phyloP scores from a whole-genome alignment of 1,139 yeast species.

The Suhomyces guaymorum region DNA sequence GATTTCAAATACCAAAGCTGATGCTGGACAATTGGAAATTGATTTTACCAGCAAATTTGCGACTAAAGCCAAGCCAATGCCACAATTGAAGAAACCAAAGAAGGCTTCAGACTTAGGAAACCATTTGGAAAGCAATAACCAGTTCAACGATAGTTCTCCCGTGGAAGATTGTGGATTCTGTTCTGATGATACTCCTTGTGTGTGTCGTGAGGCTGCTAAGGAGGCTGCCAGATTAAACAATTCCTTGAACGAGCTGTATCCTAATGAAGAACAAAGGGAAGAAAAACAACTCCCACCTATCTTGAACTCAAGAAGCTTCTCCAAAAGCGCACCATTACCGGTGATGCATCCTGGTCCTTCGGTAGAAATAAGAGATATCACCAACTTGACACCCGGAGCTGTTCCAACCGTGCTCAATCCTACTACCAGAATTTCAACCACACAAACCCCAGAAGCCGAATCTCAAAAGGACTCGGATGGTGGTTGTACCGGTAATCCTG shows the following conservation, averaged over 20 bases:
- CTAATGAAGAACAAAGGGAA: conserved; percentile 19
- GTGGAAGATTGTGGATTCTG: conserved; percentile 91
- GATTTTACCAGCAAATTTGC: conserved; percentile 57
- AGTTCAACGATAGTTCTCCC: conserved; percentile 49
- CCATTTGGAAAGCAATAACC: conserved; percentile 8
- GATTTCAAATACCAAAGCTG: conserved; percentile 6
- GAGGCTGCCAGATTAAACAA: conserved; percentile 48
- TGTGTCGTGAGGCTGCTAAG: conserved; percentile 81
- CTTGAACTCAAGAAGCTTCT: conserved; percentile 23
- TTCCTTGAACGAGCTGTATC: conserved; percentile 23
- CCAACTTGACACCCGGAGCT: conserved; percentile 46
- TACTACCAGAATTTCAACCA: conserved; percentile 22
- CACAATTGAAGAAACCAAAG: conserved; percentile 10
- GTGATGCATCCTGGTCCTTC: conserved; percentile 71
- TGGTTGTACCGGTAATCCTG: conserved; percentile 88
- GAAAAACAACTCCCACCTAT: conserved; percentile 39
- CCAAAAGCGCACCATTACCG: conserved; percentile 45
- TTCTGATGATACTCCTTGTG: conserved; percentile 88
- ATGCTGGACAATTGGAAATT: conserved; percentile 33
- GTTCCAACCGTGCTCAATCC: conserved; percentile 40
- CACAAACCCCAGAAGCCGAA: conserved; percentile 3
- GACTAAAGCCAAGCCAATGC: conserved; percentile 8
- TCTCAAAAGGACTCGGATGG: conserved; percentile 14
- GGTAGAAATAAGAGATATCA: conserved; percentile 49
- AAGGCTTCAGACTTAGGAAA: conserved; percentile 7